phyloP scores from a whole-genome alignment of 768 basidiomycete species.

The Mycena vulgaris region DNA sequence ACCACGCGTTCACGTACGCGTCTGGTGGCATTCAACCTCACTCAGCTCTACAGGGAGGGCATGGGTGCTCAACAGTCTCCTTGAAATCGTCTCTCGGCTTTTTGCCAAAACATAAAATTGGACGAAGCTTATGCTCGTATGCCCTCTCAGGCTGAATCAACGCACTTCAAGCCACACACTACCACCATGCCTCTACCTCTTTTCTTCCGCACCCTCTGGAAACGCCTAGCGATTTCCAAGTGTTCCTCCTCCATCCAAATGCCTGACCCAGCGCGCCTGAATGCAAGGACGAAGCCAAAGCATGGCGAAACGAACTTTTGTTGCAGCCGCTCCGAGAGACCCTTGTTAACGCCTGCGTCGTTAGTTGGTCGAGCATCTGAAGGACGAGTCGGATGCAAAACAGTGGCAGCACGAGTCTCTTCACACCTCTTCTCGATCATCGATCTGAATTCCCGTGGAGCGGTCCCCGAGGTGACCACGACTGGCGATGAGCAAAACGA shows the following conservation, averaged over 20 bases:
- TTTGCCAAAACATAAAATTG: too few species aligned
- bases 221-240: slow-evolving; percentile 12
- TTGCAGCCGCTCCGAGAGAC: slow-evolving; percentile 11
- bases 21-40: too few species aligned
- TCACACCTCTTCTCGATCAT: slow-evolving; percentile 13
- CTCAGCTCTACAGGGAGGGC: too few species aligned
- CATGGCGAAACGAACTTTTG: slow-evolving; percentile 7
- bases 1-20: too few species aligned
- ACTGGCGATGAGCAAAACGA: neutral
- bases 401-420: slow-evolving; percentile 28
- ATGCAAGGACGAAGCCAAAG: neutral
- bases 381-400: neutral
- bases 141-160: too few species aligned
- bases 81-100: too few species aligned
- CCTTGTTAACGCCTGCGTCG: slow-evolving; percentile 8
- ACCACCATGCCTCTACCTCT: slow-evolving; percentile 13
- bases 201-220: slow-evolving; percentile 21
- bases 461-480: too few species aligned
- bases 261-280: slow-evolving; percentile 8
- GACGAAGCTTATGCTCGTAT: too few species aligned
- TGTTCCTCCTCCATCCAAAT: slow-evolving; percentile 1
- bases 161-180: too few species aligned
- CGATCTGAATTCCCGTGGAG: neutral
- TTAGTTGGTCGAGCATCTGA: slow-evolving; percentile 21
- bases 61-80: too few species aligned